Conservation (phyloP, 441 rosid genomes). For the Biscutella auriculata region DNA sequence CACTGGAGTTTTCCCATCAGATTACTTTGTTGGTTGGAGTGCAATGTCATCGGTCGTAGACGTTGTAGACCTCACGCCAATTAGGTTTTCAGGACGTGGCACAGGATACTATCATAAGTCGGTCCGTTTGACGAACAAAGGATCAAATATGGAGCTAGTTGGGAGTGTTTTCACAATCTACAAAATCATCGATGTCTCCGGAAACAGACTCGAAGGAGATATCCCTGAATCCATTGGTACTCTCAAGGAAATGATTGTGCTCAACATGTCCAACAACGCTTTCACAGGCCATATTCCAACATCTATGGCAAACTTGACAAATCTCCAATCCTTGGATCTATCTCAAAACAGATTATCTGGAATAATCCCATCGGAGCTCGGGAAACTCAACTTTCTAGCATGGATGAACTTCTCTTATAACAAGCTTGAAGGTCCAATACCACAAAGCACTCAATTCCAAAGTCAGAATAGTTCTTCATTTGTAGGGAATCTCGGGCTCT, state of each 20-base stretch:
- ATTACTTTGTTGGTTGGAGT: constrained; percentile 18
- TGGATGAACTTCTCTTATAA: constrained; percentile 13
- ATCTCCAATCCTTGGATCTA: constrained; percentile 11
- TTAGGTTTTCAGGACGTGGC: too few species aligned
- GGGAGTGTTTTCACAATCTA: constrained; percentile 1
- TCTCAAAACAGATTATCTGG: constrained; percentile 25
- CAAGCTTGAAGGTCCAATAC: neutral
- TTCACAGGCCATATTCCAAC: neutral
- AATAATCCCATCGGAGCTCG: constrained; percentile 22
- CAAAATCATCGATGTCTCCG: neutral
- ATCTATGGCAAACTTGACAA: neutral
- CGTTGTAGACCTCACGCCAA: too few species aligned
- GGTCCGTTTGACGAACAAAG: neutral
- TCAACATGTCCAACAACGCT: constrained; percentile 21
- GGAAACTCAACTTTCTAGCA: neutral
- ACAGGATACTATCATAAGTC: neutral
- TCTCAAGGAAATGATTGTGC: constrained; percentile 15
- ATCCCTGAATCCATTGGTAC: constrained; percentile 20
- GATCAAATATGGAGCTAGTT: neutral
- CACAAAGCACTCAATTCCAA: too few species aligned
- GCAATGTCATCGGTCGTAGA: neutral
- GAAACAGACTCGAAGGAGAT: constrained; percentile 18
- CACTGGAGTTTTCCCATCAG: neutral
- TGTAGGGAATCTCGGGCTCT: too few species aligned
- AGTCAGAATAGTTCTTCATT: too few species aligned